Evolutionary conservation across 805 yeast species (phyloP).

Genomic region (Lachancea kluyveri): DNA sequence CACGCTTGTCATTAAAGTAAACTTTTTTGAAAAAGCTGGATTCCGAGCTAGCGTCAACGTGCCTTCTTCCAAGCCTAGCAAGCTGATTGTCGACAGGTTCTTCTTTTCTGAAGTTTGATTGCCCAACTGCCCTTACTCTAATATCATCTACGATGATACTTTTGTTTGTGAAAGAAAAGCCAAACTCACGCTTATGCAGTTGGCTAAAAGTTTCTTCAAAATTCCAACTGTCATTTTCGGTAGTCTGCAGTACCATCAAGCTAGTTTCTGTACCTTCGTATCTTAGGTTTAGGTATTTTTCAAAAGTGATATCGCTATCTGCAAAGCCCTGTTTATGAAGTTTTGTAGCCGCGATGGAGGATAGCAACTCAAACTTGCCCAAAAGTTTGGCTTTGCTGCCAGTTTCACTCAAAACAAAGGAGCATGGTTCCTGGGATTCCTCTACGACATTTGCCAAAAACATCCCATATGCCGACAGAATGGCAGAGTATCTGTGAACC

Average conservation of each 20-base stretch:
- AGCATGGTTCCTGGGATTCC: constrained; percentile 71
- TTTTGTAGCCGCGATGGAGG: constrained; percentile 35
- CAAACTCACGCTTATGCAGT: constrained; percentile 62
- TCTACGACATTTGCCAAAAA: constrained; percentile 79
- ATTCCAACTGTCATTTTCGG: constrained; percentile 34
- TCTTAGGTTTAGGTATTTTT: constrained; percentile 68
- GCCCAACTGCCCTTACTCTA: constrained; percentile 70
- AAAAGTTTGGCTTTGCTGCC: constrained; percentile 33
- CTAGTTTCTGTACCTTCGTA: constrained; percentile 89
- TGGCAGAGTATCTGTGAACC: constrained; percentile 76
- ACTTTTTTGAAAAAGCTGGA: constrained; percentile 38
- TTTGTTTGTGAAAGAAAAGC: constrained; percentile 54
- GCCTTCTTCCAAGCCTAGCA: constrained; percentile 27
- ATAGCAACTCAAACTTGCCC: constrained; percentile 41
- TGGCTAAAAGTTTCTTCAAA: constrained; percentile 38
- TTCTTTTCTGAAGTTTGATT: constrained; percentile 38
- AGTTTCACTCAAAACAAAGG: constrained; percentile 33
- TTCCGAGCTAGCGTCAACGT: constrained; percentile 21
- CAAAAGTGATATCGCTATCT: constrained; percentile 41
- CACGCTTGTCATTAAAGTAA: constrained; percentile 49
- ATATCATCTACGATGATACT: constrained; percentile 64
- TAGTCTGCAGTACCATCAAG: constrained; percentile 50
- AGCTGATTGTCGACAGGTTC: constrained; percentile 49
- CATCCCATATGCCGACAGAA: constrained; percentile 84
- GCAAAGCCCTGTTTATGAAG: constrained; percentile 50